Evolutionary conservation across 768 basidiomycete genomes (phyloP).

Genomic region (Pholiota conissans): DNA sequence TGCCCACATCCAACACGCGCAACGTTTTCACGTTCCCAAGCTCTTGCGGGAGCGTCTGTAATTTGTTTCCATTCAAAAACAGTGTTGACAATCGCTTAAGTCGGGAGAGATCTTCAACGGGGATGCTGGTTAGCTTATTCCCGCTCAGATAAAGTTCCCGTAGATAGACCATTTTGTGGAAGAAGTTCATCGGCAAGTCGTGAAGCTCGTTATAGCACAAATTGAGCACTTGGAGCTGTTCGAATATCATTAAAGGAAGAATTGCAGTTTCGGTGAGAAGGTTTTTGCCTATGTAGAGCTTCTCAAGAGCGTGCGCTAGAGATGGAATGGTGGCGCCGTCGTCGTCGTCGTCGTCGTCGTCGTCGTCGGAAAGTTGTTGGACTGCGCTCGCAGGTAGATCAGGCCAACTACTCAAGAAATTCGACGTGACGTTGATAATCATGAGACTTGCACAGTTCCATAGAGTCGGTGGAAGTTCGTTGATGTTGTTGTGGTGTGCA

Average conservation of each 20-base stretch:
- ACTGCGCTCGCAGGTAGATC: conserved; percentile 44
- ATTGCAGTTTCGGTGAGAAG: conserved; percentile 80
- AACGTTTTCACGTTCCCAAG: conserved; percentile 79
- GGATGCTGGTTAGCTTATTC: conserved; percentile 89
- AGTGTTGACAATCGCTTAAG: conserved; percentile 70
- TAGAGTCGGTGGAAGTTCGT: conserved; percentile 70
- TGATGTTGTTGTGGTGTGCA: conserved; percentile 88
- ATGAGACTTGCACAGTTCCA: conserved; percentile 82
- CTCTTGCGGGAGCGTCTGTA: conserved; percentile 92
- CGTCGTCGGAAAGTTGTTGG: neutral
- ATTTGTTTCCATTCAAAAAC: conserved; percentile 91
- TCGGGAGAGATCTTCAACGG: conserved; percentile 82
- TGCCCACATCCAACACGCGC: conserved; percentile 87
- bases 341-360: conserved; percentile 21
- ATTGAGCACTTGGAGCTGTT: conserved; percentile 81
- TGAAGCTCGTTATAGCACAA: conserved; percentile 94
- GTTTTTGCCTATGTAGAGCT: conserved; percentile 90
- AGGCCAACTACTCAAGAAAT: conserved; percentile 73
- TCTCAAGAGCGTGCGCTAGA: conserved; percentile 69
- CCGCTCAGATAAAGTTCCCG: conserved; percentile 92
- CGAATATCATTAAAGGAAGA: conserved; percentile 73
- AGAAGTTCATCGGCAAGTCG: conserved; percentile 78
- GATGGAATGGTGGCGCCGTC: conserved; percentile 20
- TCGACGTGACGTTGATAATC: conserved; percentile 85
- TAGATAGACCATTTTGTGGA: conserved; percentile 67